Conservation (phyloP, 768 basidiomycete genomes). For the Xerocomellus chrysenteron region DNA sequence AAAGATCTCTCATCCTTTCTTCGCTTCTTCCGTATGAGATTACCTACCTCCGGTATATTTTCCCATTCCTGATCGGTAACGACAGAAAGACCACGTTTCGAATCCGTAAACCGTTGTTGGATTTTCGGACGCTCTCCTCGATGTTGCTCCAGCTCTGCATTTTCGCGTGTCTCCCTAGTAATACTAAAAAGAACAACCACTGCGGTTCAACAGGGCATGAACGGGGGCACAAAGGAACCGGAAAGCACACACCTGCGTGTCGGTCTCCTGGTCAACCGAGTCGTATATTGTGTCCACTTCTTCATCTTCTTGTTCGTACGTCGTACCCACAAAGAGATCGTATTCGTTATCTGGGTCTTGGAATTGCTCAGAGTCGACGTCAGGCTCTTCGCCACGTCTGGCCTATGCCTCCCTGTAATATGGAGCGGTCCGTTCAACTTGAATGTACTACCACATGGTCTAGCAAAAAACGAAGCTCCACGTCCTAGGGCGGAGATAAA, state of each 20-base stretch:
- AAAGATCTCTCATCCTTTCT: conserved; percentile 83
- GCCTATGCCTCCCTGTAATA: conserved; percentile 78
- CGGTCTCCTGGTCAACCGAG: conserved; percentile 74
- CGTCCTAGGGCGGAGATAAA: too few species aligned
- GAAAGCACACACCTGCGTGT: conserved; percentile 66
- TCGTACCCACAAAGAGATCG: conserved; percentile 92
- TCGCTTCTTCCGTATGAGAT: conserved; percentile 89
- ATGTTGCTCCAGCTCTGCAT: conserved; percentile 68
- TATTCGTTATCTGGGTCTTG: conserved; percentile 98
- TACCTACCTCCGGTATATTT: conserved; percentile 92
- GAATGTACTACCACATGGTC: background rate
- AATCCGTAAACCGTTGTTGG: conserved; percentile 91
- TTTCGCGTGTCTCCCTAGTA: conserved; percentile 71
- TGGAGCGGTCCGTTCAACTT: background rate
- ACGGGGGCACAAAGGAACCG: conserved; percentile 38
- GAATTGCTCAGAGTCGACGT: conserved; percentile 86
- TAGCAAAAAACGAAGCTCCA: background rate
- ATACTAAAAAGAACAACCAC: background rate
- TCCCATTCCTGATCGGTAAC: conserved; percentile 96
- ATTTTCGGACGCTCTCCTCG: conserved; percentile 91
- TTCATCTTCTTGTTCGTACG: conserved; percentile 96
- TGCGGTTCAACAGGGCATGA: background rate
- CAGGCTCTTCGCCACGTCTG: conserved; percentile 81
- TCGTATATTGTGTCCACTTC: conserved; percentile 97
- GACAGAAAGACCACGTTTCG: conserved; percentile 84